Evolutionary conservation across 106 monocot genomes (phyloP).

Genomic region (Phalaenopsis equestris): DNA sequence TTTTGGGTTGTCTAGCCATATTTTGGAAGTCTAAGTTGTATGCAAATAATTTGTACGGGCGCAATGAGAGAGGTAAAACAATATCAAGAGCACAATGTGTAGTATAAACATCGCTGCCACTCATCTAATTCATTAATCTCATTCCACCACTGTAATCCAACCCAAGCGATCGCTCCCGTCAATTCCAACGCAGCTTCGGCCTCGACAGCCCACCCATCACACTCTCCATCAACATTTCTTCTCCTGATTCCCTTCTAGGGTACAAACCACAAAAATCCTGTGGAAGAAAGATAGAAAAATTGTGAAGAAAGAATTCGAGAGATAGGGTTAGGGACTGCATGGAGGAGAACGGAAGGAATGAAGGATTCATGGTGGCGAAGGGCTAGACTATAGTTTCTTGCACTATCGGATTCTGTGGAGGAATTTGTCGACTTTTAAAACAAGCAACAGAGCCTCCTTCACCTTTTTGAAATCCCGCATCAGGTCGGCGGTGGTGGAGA

Average conservation of each 20-base stretch:
- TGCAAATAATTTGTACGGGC: neutral
- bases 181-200: neutral
- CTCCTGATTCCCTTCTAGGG: too few relatives aligned
- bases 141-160: neutral
- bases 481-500: too few relatives aligned
- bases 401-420: neutral
- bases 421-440: neutral
- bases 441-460: too few relatives aligned
- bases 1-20: too few relatives aligned
- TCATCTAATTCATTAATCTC: constrained; percentile 4
- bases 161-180: neutral
- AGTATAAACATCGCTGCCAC: constrained; percentile 7
- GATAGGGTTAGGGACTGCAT: neutral
- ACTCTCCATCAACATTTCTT: neutral
- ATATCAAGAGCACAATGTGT: neutral
- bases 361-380: neutral
- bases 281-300: neutral
- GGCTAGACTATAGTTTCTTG: neutral
- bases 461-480: too few relatives aligned
- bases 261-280: neutral
- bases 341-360: neutral
- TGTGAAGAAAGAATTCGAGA: neutral
- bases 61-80: neutral
- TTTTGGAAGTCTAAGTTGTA: too few relatives aligned
- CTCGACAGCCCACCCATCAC: neutral